Base-by-base conservation (phyloP, 768 basidiomycete species). In the Sarcodon sp. region DNA sequence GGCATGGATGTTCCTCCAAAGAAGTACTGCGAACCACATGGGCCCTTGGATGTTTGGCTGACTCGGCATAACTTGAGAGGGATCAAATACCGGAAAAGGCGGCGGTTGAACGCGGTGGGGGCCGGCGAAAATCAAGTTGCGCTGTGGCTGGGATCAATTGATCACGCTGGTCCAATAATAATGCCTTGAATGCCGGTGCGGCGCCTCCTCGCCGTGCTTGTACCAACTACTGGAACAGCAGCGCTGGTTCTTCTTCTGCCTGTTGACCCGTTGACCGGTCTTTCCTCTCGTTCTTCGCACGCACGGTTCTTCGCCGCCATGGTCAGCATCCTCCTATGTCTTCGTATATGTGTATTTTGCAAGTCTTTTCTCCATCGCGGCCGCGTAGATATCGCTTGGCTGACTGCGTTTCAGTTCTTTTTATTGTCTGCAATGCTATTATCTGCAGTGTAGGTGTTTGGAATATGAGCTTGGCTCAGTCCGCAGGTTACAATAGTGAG, bases 261-360 rank as follows among this genome's bases (percentile, higher is more conserved):
- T 27, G 21, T 27, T 27, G 21, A 27, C 21, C 21, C 21, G 21
- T 27, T 27, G 21, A 27, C 39, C 15, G 15, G 8, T 27, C 37
- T 38, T 41, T 41, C 13, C 39, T 41, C 39, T 41, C 13, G 16
- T 41, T 41, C 39, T 15, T 41, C 39, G 8, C 39, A 15, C 16
- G 39, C 39, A 7, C 4, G 39, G 15, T 13, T 27, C 11, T 41
- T 13, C 27, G 8, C 39, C 27, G 15, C 11, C 39, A 76, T 77
- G 73, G 62, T 61, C 52, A 67, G 62, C 54, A 52, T 66, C 50
- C 64, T 83, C 54, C 66, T 72, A 55, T 59, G 66, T 46, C 64
- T 70, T 54, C 79, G 83, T 46, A 83, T 76, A 62, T 49, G 76
- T 50, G 66, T 79, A 50, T 79, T 84, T 59, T 74, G 84, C 83